Evolutionary conservation across 2,329 filamentous ascomycete species (phyloP).

Genomic region (Thielaviopsis cerberus): DNA sequence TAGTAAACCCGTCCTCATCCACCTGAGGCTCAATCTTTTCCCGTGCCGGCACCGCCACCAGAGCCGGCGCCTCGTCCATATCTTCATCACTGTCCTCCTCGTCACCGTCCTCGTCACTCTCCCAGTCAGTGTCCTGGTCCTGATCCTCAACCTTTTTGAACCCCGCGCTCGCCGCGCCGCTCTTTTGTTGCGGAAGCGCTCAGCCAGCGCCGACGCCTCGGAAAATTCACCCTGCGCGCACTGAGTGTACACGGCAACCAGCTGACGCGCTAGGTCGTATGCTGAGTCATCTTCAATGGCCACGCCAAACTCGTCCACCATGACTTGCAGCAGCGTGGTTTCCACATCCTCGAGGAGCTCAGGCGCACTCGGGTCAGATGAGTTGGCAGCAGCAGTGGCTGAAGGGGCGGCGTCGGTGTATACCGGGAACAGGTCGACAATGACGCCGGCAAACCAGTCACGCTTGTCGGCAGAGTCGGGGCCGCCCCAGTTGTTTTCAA

Average conservation of each 20-base stretch:
- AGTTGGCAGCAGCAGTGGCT: conserved; percentile 16
- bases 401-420: conserved; percentile 27
- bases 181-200: conserved; percentile 44
- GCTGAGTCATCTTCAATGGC: conserved; percentile 80
- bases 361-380: conserved; percentile 13
- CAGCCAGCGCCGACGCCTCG: conserved; percentile 44
- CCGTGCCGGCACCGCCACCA: conserved; percentile 36
- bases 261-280: conserved; percentile 50
- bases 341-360: conserved; percentile 61
- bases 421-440: conserved; percentile 63
- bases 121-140: conserved; percentile 43
- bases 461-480: conserved; percentile 69
- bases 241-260: conserved; percentile 48
- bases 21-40: conserved; percentile 52
- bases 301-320: conserved; percentile 91
- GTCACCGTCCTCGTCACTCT: conserved; percentile 40
- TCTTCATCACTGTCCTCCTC: conserved; percentile 38
- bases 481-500: conserved; percentile 76
- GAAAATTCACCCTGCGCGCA: conserved; percentile 46
- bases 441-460: conserved; percentile 83
- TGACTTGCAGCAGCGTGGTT: conserved; percentile 67
- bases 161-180: conserved; percentile 25
- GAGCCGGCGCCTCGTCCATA: conserved; percentile 50
- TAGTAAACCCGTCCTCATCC: conserved; percentile 68
- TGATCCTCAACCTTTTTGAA: conserved; percentile 36